Base-by-base conservation (phyloP, 352 stramenopile genomes). In the Pilasporangium apinafurcum region DNA sequence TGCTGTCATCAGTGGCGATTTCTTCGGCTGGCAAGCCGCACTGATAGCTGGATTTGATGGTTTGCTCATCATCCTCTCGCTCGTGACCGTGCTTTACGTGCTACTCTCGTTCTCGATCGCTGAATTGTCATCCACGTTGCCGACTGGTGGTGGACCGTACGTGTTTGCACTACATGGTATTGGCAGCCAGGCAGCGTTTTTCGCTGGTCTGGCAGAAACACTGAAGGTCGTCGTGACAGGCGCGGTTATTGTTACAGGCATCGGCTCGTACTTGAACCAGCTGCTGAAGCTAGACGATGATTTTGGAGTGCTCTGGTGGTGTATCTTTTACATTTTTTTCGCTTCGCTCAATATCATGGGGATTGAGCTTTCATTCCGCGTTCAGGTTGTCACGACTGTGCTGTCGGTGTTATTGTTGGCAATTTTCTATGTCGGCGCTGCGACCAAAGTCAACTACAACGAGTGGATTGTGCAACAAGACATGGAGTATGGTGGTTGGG, bases 211-310 rank as follows among this genome's bases (percentile, higher is more conserved):
- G 31, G 70, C 70, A 6, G 74, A 86, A 44, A 75, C 53, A n/a
- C 64, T 86, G 44, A 84, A 86, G 60, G 74, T 86, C 18, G 48
- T 84, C 16, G 69, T 81, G 39, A 86, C 70, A 8, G 76, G 65
- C 51, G 53, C 68, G 5, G 74, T 84, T 12, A 47, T 86, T 18
- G 63, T 77, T 40, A 75, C 69, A 10, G 74, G 70, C 22, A 86
- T 86, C 37, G 72, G 70, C 39, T 75, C 67, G 51, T 86, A 83
- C 59, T 51, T 84, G 56, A 82, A 73, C 43, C 63, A 81, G 30
- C 56, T 86, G 6, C 52, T 82, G 33, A 38, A 44, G 17, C 33
- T 76, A 10, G 68, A 54, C 43, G 53, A 55, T 16, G 47, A 60
- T 24, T 72, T 66, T 37, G 57, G 60, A 13, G 60, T 62, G 31